Evolutionary conservation across 2,329 filamentous ascomycete genomes (phyloP), one percentile per base, ranked within the genome.

Genomic region (Sclerotinia glacialis): DNA sequence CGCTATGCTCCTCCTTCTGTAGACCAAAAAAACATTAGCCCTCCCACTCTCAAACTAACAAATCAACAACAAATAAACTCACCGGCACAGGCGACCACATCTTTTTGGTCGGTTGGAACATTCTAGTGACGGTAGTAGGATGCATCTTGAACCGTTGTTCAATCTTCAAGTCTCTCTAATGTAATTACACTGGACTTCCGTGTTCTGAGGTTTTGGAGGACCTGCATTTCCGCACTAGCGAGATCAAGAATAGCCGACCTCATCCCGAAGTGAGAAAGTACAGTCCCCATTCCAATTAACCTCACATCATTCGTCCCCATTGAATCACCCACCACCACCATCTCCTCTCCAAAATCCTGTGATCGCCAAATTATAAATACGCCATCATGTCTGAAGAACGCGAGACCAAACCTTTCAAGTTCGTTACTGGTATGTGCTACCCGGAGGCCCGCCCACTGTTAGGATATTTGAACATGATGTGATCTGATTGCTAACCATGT

Each of bases 391-490:
- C 93, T 80, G 92, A 96, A 83, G 92, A 95, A 83, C 85, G 87
- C 78, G 91, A 96, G 81, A 97, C 93, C 83, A 99, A 97, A 89
- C 96, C 96, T 82, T 99, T 99, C 90, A 99, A 99, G 91, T 98
- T 98, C 84, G 95, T 98, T 78, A 98, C 94, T 84, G 94, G 93
- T 97, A 87, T 81, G 92, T 68, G 72, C 71, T 68, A 68, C 28
- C 31, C 31, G 31, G 66, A 6, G 62, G n/a, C 34, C 46, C 46
- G 37, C 42, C 66, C 62, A 67, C 69, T 68, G 68, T 64, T 46
- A 67, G 67, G 58, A 67, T 34, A 69, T 70, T 28, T 65, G 64
- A 55, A 69, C 74, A 74, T 75, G 72, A 71, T 69, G 67, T 73
- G 71, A 70, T 72, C 76, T 73, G 71, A 70, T 72, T 76, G 78